phyloP scores from a whole-genome alignment of 495 filamentous ascomycete genomes.

The Aspergillus mulundensis region DNA sequence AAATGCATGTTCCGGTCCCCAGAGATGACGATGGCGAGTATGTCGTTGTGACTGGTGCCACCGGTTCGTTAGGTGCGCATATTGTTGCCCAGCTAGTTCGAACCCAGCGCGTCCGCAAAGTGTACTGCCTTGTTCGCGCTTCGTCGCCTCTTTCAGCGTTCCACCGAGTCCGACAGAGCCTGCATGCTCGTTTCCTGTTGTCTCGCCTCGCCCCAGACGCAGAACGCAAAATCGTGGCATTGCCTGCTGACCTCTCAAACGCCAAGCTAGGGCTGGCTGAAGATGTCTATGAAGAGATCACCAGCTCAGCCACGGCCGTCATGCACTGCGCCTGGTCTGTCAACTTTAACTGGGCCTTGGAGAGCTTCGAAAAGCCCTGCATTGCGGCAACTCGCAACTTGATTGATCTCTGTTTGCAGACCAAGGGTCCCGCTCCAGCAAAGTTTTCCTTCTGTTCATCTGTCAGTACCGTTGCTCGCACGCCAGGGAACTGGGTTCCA shows the following conservation, averaged over 20 bases:
- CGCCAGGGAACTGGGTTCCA: conserved; percentile 30
- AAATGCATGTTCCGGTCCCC: conserved; percentile 26
- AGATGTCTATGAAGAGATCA: conserved; percentile 31
- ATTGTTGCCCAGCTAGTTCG: conserved; percentile 41
- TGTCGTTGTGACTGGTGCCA: conserved; percentile 55
- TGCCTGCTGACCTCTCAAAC: conserved; percentile 35
- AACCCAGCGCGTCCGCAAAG: conserved; percentile 22
- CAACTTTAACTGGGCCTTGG: conserved; percentile 60
- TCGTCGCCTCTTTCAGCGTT: conserved; percentile 33
- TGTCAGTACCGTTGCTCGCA: conserved; percentile 42
- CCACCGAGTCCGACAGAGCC: conserved; percentile 43
- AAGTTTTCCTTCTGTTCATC: conserved; percentile 59
- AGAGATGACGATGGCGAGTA: conserved; percentile 17
- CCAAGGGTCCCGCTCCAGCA: conserved; percentile 24
- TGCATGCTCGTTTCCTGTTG: conserved; percentile 29
- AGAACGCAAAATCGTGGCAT: conserved; percentile 34
- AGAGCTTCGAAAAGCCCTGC: conserved; percentile 53
- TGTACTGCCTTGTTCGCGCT: conserved; percentile 57
- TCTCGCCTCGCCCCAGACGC: conserved; percentile 11
- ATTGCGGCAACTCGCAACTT: conserved; percentile 53
- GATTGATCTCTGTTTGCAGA: conserved; percentile 45
- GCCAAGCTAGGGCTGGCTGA: conserved; percentile 42
- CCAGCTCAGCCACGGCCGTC: conserved; percentile 38
- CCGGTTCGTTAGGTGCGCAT: conserved; percentile 57
- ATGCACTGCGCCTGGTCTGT: conserved; percentile 68